These are phyloP conservation scores for Geotrichum restrictum DNA, from an alignment of 1,139 yeast species.

Conservation along the genomic window DNA sequence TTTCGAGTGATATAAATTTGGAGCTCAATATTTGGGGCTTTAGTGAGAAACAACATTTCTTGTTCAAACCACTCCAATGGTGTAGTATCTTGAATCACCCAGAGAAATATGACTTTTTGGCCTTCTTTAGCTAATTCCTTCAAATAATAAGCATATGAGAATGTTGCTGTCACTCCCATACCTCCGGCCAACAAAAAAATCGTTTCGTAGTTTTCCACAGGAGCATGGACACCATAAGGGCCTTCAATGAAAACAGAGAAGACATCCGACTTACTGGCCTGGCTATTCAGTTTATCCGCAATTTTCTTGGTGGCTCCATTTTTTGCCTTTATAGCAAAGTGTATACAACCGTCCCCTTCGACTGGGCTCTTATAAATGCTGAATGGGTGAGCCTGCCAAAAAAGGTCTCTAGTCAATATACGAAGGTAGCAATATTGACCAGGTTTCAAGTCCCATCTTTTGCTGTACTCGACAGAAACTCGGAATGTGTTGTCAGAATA, in stretches of 20 bases:
- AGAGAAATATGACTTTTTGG: constrained; percentile 44
- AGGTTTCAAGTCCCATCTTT: constrained; percentile 46
- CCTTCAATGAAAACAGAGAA: constrained; percentile 51
- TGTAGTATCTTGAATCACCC: constrained; percentile 50
- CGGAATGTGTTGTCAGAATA: constrained; percentile 31
- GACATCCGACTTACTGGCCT: constrained; percentile 21
- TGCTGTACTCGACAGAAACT: constrained; percentile 30
- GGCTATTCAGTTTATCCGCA: constrained; percentile 27
- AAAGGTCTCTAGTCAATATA: constrained; percentile 42
- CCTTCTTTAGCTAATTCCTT: constrained; percentile 11
- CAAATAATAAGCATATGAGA: constrained; percentile 30
- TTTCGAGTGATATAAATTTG: constrained; percentile 24
- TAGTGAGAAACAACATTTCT: constrained; percentile 22
- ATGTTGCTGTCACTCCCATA: constrained; percentile 59
- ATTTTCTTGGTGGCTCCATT: constrained; percentile 30
- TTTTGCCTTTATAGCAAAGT: constrained; percentile 36
- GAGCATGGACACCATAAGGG: constrained; percentile 51
- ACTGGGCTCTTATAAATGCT: constrained; percentile 43
- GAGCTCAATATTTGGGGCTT: constrained; percentile 18
- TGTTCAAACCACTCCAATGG: constrained; percentile 48
- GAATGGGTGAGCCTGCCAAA: constrained; percentile 67
- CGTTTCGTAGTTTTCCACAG: constrained; percentile 51
- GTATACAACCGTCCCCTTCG: constrained; percentile 28
- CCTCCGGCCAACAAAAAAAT: constrained; percentile 57
- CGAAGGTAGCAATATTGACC: constrained; percentile 61